These are phyloP conservation scores for Glycyrrhiza uralensis DNA, from an alignment of 306 rosid species.

Conservation along the genomic window DNA sequence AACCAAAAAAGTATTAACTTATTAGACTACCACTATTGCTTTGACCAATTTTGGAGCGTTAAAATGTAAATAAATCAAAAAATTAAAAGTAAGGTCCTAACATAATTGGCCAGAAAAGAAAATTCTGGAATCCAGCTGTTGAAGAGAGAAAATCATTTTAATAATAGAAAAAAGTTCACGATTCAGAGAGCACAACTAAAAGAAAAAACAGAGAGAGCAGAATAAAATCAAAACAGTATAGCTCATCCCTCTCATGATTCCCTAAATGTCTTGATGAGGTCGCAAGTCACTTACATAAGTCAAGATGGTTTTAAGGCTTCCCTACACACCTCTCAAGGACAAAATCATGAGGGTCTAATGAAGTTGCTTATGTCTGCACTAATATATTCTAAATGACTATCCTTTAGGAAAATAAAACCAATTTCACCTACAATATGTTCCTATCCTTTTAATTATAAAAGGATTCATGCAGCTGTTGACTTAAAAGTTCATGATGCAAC, in stretches of 20 bases:
- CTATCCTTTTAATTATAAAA: neutral
- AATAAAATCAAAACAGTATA: neutral
- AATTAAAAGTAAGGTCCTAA: neutral
- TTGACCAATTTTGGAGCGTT: neutral
- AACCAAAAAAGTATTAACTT: neutral
- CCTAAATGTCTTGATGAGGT: neutral
- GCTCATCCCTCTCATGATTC: neutral
- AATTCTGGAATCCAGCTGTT: neutral
- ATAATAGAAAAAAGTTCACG: neutral
- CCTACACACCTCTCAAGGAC: neutral
- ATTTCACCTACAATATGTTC: neutral
- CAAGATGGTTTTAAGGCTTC: neutral
- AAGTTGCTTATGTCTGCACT: neutral
- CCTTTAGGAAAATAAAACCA: neutral
- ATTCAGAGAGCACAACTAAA: neutral
- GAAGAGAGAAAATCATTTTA: neutral
- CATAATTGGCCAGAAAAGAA: neutral
- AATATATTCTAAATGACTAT: neutral
- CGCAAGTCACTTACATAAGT: neutral
- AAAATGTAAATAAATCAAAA: neutral
- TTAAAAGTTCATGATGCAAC: neutral
- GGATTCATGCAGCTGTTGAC: neutral
- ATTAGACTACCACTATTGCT: conserved; percentile 9
- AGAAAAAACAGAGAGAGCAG: neutral
- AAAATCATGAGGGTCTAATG: neutral